phyloP scores from a whole-genome alignment of 805 yeast species.

The Lipomyces lipofer region DNA sequence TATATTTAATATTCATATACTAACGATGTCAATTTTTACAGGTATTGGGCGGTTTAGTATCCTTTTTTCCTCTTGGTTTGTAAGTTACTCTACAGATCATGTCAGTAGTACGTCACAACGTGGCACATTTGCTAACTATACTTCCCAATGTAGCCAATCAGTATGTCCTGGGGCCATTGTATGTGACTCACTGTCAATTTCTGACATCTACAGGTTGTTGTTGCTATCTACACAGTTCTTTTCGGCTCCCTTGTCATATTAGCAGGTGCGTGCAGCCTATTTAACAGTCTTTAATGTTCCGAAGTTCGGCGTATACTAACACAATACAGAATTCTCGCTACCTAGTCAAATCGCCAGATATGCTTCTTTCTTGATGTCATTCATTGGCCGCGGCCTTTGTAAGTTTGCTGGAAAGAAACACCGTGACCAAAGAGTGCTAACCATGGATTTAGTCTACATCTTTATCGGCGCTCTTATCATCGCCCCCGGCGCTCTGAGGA shows the following conservation, averaged over 20 bases:
- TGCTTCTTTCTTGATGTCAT: conserved; percentile 60
- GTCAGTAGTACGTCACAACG: not conserved
- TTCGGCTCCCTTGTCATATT: conserved; percentile 35
- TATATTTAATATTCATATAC: not conserved
- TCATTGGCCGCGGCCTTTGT: conserved; percentile 73
- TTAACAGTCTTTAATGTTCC: not conserved
- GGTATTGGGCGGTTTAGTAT: conserved; percentile 29
- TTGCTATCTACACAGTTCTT: conserved; percentile 38
- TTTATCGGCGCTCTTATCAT: conserved; percentile 52
- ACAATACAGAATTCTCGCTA: conserved; percentile 47
- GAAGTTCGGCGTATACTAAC: not conserved
- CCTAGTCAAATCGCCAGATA: conserved; percentile 50
- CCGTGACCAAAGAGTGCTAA: not conserved
- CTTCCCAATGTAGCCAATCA: not conserved
- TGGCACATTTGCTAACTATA: not conserved
- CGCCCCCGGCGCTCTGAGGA: conserved; percentile 56
- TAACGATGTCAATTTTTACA: not conserved
- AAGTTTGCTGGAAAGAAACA: conserved; percentile 37
- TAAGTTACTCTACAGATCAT: conserved; percentile 8
- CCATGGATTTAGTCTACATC: conserved; percentile 47
- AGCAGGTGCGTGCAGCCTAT: conserved; percentile 17
- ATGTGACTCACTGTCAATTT: not conserved
- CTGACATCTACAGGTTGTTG: conserved; percentile 30
- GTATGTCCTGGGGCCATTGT: not conserved
- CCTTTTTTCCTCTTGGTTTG: conserved; percentile 29